Base-by-base conservation (phyloP, 164 flowering plant genomes). In the Taxillus chinensis region DNA sequence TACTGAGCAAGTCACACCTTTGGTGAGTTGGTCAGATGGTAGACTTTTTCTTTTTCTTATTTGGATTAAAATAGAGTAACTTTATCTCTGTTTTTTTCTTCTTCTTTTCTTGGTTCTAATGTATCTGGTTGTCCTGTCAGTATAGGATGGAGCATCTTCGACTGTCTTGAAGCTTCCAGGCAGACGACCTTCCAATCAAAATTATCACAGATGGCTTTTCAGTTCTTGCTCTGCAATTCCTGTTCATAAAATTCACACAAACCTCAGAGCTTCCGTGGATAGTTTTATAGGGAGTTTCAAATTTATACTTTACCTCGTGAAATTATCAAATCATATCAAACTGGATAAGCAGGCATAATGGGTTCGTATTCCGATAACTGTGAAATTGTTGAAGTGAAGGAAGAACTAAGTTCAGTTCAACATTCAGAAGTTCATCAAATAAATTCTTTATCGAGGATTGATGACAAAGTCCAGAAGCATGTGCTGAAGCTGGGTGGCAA, bases 301-400 rank as follows among this genome's bases (percentile, higher is more conserved):
- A 15, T 8, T 12, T 11, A 37, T 27, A 54, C 37, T 5, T 3
- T 54, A 8, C 57, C 37, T 8, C 37, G 12, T 10, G 39, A 10
- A 14, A 14, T 54, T 54, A 17, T 54, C 5, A 3, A 54, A 54
- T 54, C 39, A 3, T n/a, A 40, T 58, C 16, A 3, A 58, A 16
- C 61, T 27, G 27, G 27, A 27, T 58, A 39, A 40, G 37, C 12
- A n/a, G 62, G 48, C 60, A 6, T 41, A 37, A 78, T 78, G 84
- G 74, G 71, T 52, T 70, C 78, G 10, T 68, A 64, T 49, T 45
- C 72, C 15, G 76, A 77, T 57, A 70, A 63, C 60, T 67, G 79
- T 71, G 86, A 80, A 68, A 84, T 84, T 60, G 75, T 81, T 41
- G 82, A 78, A 76, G 67, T 67, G 40, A 64, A 68, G 16, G 83